Evolutionary conservation across 2,329 filamentous ascomycete genomes (phyloP).

Genomic region (Neodidymelliopsis sp.): DNA sequence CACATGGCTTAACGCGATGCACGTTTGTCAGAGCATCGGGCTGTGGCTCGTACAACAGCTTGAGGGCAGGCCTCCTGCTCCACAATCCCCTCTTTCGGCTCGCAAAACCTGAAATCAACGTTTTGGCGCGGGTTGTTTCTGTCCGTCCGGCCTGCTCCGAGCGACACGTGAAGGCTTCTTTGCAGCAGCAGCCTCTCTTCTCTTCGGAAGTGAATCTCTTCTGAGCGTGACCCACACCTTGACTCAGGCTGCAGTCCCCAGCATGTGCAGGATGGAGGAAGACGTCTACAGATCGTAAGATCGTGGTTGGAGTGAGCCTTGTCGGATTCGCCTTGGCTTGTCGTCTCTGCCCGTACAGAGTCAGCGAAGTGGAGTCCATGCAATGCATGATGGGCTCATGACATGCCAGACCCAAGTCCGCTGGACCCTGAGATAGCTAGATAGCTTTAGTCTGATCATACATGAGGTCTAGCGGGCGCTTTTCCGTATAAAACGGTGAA

Average conservation of each 20-base stretch:
- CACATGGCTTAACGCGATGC: background rate
- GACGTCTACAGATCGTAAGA: background rate
- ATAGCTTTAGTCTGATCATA: no score
- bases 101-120: constrained; percentile 24
- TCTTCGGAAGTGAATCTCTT: background rate
- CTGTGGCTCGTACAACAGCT: background rate
- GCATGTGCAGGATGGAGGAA: background rate
- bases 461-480: no score
- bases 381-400: background rate
- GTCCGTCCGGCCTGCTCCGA: constrained; percentile 31
- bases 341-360: background rate
- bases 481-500: no score
- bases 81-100: constrained; percentile 19
- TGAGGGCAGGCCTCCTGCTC: constrained; percentile 4
- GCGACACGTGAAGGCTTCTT: constrained; percentile 12
- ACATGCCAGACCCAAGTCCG: background rate
- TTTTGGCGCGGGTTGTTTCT: constrained; percentile 18
- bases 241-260: background rate
- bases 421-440: constrained; percentile 5
- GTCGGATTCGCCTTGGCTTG: background rate
- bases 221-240: background rate
- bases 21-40: background rate
- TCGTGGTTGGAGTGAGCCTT: background rate
- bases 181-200: no score
- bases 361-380: background rate